phyloP scores from a whole-genome alignment of 2,329 filamentous ascomycete genomes.

The Chaetothyriales sp. region DNA sequence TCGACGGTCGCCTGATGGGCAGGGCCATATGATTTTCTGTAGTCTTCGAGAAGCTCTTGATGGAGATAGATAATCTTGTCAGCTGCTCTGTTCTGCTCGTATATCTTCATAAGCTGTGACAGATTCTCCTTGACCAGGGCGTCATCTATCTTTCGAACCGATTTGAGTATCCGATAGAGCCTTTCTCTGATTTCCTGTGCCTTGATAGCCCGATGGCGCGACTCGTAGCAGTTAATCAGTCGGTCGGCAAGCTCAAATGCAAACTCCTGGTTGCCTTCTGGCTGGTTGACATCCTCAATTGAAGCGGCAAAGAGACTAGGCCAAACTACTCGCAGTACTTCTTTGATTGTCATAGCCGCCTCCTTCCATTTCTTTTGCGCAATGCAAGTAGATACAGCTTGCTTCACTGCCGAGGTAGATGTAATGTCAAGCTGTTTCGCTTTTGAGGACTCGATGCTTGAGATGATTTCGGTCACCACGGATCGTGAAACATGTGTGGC shows the following conservation, averaged over 20 bases:
- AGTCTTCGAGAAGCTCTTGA: too few relatives aligned
- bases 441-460: too few relatives aligned
- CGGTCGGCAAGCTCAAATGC: constrained; percentile 35
- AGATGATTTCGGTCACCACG: too few relatives aligned
- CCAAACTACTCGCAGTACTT: constrained; percentile 34
- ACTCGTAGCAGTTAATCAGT: constrained; percentile 34
- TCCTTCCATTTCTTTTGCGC: constrained; percentile 36
- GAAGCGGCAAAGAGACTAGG: constrained; percentile 33
- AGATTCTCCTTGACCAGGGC: constrained; percentile 26
- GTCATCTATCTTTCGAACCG: constrained; percentile 21
- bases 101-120: too few relatives aligned
- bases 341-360: constrained; percentile 33
- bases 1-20: too few relatives aligned
- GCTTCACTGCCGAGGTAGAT: too few relatives aligned
- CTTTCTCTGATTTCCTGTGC: constrained; percentile 27
- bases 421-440: too few relatives aligned
- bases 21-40: too few relatives aligned
- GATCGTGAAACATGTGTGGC: too few relatives aligned
- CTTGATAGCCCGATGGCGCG: constrained; percentile 24
- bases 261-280: constrained; percentile 31
- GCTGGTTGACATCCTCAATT: constrained; percentile 32
- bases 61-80: too few relatives aligned
- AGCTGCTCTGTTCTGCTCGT: too few relatives aligned
- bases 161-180: constrained; percentile 24
- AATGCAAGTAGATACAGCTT: too few relatives aligned